Base-by-base conservation (phyloP, 148 eudicot species). In the Amaranthus hypochondriacus region DNA sequence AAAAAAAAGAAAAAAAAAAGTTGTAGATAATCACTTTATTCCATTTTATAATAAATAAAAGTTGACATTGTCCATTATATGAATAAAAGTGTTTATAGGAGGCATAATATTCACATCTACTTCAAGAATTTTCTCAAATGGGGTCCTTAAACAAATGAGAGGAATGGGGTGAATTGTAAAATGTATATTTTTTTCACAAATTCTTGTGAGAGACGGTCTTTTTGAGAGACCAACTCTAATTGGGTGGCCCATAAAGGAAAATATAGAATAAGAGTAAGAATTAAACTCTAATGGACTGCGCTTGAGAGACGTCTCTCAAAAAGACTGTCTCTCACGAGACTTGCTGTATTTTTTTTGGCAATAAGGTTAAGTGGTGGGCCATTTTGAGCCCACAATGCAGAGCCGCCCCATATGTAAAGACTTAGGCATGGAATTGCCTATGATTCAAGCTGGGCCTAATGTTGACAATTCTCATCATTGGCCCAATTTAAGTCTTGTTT, bases 281-380 rank as follows among this genome's bases (percentile, higher is more conserved):
- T 18, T 18, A 18, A 18, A 18, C 18, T 18, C 18, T 18, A 18
- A 18, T 18, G 18, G 18, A 18, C 18, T 18, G 18, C 18, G 18
- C 18, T 18, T 18, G 18, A 18, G 18, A 18, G 18, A 18, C 18
- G 18, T 18, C 18, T 18, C 18, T 18, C 18, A 18, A 18, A 18
- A 18, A 18, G 18, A 18, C 18, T 18, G 18, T 18, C 18, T 18
- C 18, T 18, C 18, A 18, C 18, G 18, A 18, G 0, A 18, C 18
- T 18, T 0, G 18, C 18, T 18, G 18, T 18, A 18, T 18, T 12
- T 46, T 60, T 50, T 43, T 12, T 66, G 7, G 49, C 48, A 47
- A 61, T 73, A 62, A 73, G 81, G 77, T 73, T 21, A 68, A 57
- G 9, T 73, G 68, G 81, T 68, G 73, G 77, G 77, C 73, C 81